Percentiles rank a stretch among this genome's conserved stretches.
phyloP scores from a whole-genome alignment of 23 red algal genomes.

The Gracilaria vermiculophylla region DNA sequence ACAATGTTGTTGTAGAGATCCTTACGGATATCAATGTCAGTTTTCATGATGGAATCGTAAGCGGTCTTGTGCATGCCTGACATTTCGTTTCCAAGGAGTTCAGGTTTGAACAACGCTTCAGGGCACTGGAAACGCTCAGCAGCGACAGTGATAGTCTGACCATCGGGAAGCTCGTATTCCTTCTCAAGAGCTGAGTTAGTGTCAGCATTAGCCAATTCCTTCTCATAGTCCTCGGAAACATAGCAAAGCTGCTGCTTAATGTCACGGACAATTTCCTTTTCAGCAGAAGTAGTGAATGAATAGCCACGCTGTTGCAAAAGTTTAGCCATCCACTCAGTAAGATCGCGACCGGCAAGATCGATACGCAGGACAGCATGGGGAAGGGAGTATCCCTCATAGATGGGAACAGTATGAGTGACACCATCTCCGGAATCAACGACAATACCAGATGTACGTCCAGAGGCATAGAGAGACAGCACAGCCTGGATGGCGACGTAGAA shows the following conservation, averaged over 20 bases:
- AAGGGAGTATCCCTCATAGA: conserved; percentile 99
- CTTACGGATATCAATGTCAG: conserved; percentile 99
- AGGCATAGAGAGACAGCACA: conserved; percentile 97
- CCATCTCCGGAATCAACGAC: conserved; percentile 98
- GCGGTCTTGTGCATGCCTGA: conserved; percentile 90
- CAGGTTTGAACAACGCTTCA: conserved; percentile 97
- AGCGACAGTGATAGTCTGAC: conserved; percentile 94
- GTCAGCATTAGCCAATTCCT: conserved; percentile 79
- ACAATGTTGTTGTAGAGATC: conserved; percentile 99
- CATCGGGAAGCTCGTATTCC: conserved; percentile 98
- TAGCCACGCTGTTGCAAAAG: conserved; percentile 94
- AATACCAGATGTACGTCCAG: conserved; percentile 98
- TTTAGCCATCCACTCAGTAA: conserved; percentile 92
- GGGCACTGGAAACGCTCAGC: conserved; percentile 98
- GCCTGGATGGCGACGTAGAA: conserved; percentile 99
- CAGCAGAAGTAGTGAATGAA: conserved; percentile 98
- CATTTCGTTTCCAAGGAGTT: conserved; percentile 88
- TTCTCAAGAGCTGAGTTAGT: conserved; percentile 88
- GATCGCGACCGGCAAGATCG: conserved; percentile 96
- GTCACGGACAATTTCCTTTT: conserved; percentile 99
- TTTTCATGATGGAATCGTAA: conserved; percentile 98
- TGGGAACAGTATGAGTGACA: conserved; percentile 99
- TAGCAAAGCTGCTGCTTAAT: conserved; percentile 99
- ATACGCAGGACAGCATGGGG: conserved; percentile 98
- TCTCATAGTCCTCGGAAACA: conserved; percentile 96